phyloP scores from a whole-genome alignment of 2,329 filamentous ascomycete genomes.

The Fusarium algeriense region DNA sequence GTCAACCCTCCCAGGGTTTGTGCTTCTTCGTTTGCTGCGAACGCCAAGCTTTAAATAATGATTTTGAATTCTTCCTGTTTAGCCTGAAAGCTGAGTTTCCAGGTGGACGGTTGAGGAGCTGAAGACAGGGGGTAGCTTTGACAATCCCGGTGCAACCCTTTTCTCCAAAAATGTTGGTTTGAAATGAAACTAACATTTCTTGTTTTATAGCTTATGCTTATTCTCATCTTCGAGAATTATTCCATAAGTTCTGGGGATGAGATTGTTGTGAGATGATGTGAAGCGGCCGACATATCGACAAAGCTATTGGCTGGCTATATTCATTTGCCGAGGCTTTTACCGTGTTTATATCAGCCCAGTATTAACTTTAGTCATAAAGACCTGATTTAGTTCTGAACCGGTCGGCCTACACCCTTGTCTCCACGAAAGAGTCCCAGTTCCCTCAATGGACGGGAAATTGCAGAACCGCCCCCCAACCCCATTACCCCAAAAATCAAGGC shows the following conservation, averaged over 20 bases:
- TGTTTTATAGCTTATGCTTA: neutral
- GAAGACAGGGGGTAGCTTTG: slow-evolving; percentile 1
- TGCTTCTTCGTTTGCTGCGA: neutral
- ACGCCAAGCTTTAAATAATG: slow-evolving; percentile 12
- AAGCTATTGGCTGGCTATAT: slow-evolving; percentile 2
- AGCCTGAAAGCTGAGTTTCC: slow-evolving; percentile 26
- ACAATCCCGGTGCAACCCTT: slow-evolving; percentile 6
- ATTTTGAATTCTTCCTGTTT: neutral
- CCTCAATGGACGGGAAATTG: slow-evolving; percentile 4
- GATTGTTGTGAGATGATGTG: neutral
- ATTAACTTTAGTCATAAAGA: neutral
- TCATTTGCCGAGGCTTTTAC: neutral
- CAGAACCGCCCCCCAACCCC: neutral
- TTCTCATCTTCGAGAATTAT: slow-evolving; percentile 11
- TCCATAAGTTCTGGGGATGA: neutral
- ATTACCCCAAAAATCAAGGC: neutral
- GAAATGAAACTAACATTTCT: neutral
- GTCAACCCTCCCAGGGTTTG: slow-evolving; percentile 16
- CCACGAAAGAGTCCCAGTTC: neutral
- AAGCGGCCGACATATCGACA: neutral
- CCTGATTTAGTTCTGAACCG: neutral
- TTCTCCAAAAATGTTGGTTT: neutral
- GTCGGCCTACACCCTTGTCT: neutral
- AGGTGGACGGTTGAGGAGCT: slow-evolving; percentile 24
- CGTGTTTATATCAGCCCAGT: slow-evolving; percentile 1